phyloP scores from a whole-genome alignment of 2,329 filamentous ascomycete species.

The Fusarium penzigii region DNA sequence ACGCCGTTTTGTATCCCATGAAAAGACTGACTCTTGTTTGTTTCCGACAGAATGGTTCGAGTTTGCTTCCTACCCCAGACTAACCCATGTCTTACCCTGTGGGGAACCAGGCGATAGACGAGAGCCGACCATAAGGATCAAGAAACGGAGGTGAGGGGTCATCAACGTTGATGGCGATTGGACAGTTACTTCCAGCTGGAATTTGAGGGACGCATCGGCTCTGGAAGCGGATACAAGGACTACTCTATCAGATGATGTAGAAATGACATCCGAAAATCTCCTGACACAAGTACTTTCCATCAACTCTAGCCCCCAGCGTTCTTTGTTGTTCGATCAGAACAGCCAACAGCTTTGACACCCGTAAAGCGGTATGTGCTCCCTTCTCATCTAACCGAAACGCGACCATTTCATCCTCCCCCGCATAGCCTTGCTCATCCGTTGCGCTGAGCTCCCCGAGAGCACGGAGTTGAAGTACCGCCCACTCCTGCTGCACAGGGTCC shows the following conservation, averaged over 20 bases:
- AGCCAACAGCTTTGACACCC: constrained; percentile 3
- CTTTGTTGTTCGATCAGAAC: constrained; percentile 8
- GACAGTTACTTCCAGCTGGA: too few species aligned
- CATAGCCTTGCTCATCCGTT: neutral
- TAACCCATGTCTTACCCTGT: neutral
- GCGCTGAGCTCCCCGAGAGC: neutral
- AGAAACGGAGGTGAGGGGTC: neutral
- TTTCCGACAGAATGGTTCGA: neutral
- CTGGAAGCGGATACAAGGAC: neutral
- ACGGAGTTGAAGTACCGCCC: constrained; percentile 8
- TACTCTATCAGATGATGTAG: constrained; percentile 5
- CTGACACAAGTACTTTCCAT: constrained; percentile 8
- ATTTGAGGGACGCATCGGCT: too few species aligned
- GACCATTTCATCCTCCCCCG: constrained; percentile 4
- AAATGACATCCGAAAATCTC: constrained; percentile 14
- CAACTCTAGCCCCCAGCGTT: constrained; percentile 2
- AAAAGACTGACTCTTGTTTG: too few species aligned
- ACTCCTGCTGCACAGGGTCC: constrained; percentile 1
- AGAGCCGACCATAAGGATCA: neutral
- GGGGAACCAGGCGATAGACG: neutral
- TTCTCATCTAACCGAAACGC: constrained; percentile 4
- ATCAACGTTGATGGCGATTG: neutral
- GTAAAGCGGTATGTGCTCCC: constrained; percentile 5
- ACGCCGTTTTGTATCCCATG: too few species aligned
- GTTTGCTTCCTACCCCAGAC: neutral